Evolutionary conservation across 495 filamentous ascomycete genomes (phyloP), one percentile per base, ranked within the genome.

Genomic region (Podospora pseudopauciseta): DNA sequence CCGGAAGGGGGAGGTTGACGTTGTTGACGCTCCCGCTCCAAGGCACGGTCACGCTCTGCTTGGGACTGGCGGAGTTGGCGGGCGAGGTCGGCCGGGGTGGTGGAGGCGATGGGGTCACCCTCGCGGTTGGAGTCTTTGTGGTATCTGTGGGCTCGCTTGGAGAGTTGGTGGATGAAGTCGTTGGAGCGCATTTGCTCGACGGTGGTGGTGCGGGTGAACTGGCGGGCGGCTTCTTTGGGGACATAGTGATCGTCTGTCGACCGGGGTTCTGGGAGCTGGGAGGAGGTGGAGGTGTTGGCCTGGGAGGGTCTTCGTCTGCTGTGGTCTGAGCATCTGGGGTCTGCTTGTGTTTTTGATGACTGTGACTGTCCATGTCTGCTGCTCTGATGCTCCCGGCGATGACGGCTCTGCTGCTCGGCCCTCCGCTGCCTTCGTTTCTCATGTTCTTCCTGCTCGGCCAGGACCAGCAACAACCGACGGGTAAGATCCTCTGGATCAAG

Each of bases 401-500:
- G 55, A 32, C 30, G 30, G 30, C 30, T 32, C 27, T 66, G 34
- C 4, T 20, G 39, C 34, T 66, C 64, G 61, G 56, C 5, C 65
- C 60, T 19, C 32, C 68, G 54, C 18, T 65, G 68, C 49, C 62
- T 70, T 64, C 70, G 67, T 20, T 70, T 67, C 1, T 63, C 68
- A 11, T 71, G 67, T 1, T 78, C 77, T 56, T 78, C 79, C 58
- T 80, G 79, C 59, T 85, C 80, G 26, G 79, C 81, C 39, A 82
- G 74, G 5, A 82, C 77, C 13, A 80, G 30, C 64, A 82, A 73
- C 16, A 87, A 76, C 1, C 84, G 79, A 13, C 78, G 75, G 26
- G 77, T 77, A 39, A 87, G 73, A 49, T 87, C 85, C 44, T 83
- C 80, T 0, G 84, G 75, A 61, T 87, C 84, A 60, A 86, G 81